Evolutionary conservation across 2,329 filamentous ascomycete genomes (phyloP).

Genomic region (Diaporthe citri): DNA sequence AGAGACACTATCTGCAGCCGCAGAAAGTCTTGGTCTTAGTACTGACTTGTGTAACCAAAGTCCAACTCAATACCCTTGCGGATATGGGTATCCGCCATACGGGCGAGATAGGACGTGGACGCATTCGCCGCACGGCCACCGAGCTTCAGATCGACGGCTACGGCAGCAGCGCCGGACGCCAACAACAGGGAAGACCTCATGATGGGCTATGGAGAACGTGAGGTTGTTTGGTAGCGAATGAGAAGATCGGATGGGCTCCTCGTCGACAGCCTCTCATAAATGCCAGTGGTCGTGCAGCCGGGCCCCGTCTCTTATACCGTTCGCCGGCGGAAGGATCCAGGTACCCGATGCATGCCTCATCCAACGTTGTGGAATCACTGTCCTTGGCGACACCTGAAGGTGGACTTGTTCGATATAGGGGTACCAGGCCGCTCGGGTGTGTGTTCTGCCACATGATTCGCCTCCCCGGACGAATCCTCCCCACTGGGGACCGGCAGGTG

Average conservation of each 20-base stretch:
- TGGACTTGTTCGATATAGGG: constrained; percentile 27
- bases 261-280: neutral
- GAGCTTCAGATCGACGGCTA: constrained; percentile 78
- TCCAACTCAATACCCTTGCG: constrained; percentile 47
- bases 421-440: neutral
- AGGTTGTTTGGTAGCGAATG: constrained; percentile 26
- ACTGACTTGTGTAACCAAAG: constrained; percentile 49
- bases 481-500: constrained; percentile 2
- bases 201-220: constrained; percentile 15
- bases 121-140: constrained; percentile 80
- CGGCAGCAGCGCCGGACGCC: constrained; percentile 65
- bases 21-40: neutral
- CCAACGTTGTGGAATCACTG: constrained; percentile 19
- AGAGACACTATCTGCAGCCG: neutral
- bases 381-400: constrained; percentile 18
- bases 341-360: constrained; percentile 18
- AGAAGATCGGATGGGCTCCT: constrained; percentile 27
- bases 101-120: constrained; percentile 61
- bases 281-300: neutral
- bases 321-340: neutral
- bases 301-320: constrained; percentile 24
- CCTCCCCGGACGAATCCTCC: constrained; percentile 16
- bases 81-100: constrained; percentile 55
- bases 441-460: constrained; percentile 10
- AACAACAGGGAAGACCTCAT: constrained; percentile 27